Percentiles rank a stretch among this genome's conserved stretches.
Conservation (phyloP, 2,329 filamentous ascomycete species). For the Fusarium foetens region DNA sequence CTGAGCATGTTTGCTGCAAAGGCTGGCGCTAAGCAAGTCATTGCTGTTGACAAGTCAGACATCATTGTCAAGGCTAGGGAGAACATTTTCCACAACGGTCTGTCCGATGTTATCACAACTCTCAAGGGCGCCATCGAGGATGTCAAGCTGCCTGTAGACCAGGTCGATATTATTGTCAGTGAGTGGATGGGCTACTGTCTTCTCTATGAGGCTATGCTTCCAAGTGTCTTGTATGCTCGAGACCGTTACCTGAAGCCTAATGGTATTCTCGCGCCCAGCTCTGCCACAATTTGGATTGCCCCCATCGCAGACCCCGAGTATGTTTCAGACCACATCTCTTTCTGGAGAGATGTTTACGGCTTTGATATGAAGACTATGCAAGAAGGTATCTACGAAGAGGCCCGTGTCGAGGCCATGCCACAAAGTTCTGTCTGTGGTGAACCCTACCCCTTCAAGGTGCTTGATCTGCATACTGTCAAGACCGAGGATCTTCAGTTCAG, state of each 20-base stretch:
- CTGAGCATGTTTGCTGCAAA: slow-evolving; percentile 94
- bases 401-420: slow-evolving; percentile 79
- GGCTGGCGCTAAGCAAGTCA: slow-evolving; percentile 85
- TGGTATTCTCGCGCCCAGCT: slow-evolving; percentile 87
- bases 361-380: slow-evolving; percentile 96
- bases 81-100: slow-evolving; percentile 83
- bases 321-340: slow-evolving; percentile 79
- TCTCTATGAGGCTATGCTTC: slow-evolving; percentile 95
- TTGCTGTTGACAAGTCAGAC: slow-evolving; percentile 91
- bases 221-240: slow-evolving; percentile 87
- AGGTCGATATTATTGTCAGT: slow-evolving; percentile 94
- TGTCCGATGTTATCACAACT: slow-evolving; percentile 79
- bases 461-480: slow-evolving; percentile 80
- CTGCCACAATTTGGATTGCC: slow-evolving; percentile 84
- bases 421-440: slow-evolving; percentile 67
- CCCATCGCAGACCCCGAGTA: slow-evolving; percentile 83
- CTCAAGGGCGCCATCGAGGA: slow-evolving; percentile 90
- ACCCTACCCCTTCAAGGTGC: slow-evolving; percentile 73
- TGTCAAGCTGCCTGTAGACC: slow-evolving; percentile 76
- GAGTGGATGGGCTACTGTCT: slow-evolving; percentile 99
- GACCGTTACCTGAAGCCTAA: slow-evolving; percentile 85
- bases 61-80: slow-evolving; percentile 89
- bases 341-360: slow-evolving; percentile 93
- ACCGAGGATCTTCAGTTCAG: slow-evolving; percentile 80
- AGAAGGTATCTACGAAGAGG: slow-evolving; percentile 81